Conservation (phyloP, 805 yeast genomes). For the Saturnispora sanitii region DNA sequence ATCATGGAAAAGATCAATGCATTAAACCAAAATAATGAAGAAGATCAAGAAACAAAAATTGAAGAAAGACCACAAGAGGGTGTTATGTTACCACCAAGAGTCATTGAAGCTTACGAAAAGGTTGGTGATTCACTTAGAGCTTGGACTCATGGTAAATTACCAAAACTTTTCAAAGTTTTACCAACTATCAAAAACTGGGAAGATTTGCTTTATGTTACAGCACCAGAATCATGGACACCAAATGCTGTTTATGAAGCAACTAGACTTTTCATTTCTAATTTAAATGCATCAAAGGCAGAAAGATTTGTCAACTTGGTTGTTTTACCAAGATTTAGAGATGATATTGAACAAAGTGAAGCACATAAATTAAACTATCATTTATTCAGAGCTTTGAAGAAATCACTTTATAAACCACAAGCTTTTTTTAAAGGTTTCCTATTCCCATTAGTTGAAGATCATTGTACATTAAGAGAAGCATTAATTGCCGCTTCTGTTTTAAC, state of each 20-base stretch:
- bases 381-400: conserved; percentile 83
- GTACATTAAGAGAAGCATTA: conserved; percentile 88
- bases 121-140: conserved; percentile 81
- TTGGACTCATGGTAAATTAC: conserved; percentile 92
- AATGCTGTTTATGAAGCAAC: conserved; percentile 94
- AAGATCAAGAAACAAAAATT: conserved; percentile 14
- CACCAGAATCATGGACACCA: conserved; percentile 92
- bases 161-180: conserved; percentile 90
- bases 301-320: conserved; percentile 61
- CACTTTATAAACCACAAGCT: conserved; percentile 94
- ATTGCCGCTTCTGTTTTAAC: conserved; percentile 87
- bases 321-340: conserved; percentile 60
- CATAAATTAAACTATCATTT: conserved; percentile 85
- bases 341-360: conserved; percentile 63
- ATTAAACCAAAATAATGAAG: conserved; percentile 19
- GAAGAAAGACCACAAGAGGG: conserved; percentile 52
- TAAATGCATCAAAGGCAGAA: conserved; percentile 82
- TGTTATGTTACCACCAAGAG: conserved; percentile 90
- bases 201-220: conserved; percentile 84
- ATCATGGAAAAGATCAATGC: conserved; percentile 75
- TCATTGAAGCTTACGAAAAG: conserved; percentile 86
- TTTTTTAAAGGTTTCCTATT: conserved; percentile 93
- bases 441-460: conserved; percentile 81
- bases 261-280: conserved; percentile 81
- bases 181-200: conserved; percentile 94